These are phyloP conservation scores for Dendrocalamus sinicus DNA, from an alignment of 176 grass and related monocot genomes.

Conservation along the genomic window DNA sequence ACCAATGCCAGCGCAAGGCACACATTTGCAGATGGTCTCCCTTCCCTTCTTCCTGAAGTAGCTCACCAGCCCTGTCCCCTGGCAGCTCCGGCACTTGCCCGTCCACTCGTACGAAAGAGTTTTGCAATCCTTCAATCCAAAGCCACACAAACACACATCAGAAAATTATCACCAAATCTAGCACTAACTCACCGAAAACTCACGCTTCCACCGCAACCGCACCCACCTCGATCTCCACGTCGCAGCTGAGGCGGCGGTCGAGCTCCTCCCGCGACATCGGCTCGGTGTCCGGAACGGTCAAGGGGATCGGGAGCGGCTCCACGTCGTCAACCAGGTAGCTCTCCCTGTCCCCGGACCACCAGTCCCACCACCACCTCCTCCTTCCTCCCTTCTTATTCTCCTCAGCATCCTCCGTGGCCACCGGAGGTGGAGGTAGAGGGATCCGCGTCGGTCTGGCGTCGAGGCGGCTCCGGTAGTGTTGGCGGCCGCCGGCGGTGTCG, in stretches of 20 bases:
- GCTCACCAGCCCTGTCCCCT: conserved; percentile 91
- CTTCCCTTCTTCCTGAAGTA: conserved; percentile 89
- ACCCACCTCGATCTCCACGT: conserved; percentile 70
- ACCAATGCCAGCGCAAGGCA: conserved; percentile 92
- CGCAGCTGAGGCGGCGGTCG: conserved; percentile 77
- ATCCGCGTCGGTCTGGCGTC: conserved; percentile 30
- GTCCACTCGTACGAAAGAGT: conserved; percentile 90
- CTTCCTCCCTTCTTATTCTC: conserved; percentile 41
- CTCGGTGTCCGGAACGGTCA: conserved; percentile 71
- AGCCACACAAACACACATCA: conserved; percentile 17
- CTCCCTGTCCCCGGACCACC: conserved; percentile 86
- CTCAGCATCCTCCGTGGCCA: conserved; percentile 62
- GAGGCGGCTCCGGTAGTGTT: conserved; percentile 64
- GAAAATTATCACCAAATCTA: neutral
- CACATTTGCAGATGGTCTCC: conserved; percentile 93
- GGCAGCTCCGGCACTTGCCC: conserved; percentile 92
- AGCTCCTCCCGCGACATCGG: conserved; percentile 82
- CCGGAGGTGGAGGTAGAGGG: conserved; percentile 42
- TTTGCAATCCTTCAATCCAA: conserved; percentile 74
- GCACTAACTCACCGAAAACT: neutral
- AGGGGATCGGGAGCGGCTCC: conserved; percentile 79
- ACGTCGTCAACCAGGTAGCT: conserved; percentile 82
- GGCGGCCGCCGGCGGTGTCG: conserved; percentile 49
- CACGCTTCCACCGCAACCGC: neutral
- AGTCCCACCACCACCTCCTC: conserved; percentile 75